Conservation (phyloP, 75 land plant genomes). For the Larix kaempferi region DNA sequence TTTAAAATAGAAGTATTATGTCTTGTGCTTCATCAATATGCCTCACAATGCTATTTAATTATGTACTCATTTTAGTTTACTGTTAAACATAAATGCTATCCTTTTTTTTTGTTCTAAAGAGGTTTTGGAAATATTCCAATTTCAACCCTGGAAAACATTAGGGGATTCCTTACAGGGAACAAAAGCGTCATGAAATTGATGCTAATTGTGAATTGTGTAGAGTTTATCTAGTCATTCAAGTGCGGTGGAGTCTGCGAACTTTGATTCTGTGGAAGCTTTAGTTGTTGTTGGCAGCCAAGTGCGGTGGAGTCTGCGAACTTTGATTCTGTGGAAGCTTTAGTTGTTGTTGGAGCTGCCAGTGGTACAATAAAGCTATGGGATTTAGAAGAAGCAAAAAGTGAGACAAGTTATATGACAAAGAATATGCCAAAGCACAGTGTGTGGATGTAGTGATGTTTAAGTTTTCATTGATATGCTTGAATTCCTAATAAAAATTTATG, state of each 20-base stretch:
- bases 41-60: neutral
- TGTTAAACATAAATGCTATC: neutral
- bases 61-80: neutral
- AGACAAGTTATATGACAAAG: neutral
- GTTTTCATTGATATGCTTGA: neutral
- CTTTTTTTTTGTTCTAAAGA: neutral
- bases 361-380: slow-evolving; percentile 94
- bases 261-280: slow-evolving; percentile 84
- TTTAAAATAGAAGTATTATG: neutral
- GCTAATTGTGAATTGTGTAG: slow-evolving; percentile 33
- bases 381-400: slow-evolving; percentile 86
- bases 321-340: no score
- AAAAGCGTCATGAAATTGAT: neutral
- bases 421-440: neutral
- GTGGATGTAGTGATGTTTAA: neutral
- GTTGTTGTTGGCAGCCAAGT: no score
- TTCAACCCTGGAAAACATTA: no score
- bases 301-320: no score
- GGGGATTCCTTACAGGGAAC: no score
- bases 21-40: neutral
- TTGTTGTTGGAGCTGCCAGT: slow-evolving; percentile 87
- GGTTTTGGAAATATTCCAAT: no score
- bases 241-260: slow-evolving; percentile 82
- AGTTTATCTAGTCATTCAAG: slow-evolving; percentile 87
- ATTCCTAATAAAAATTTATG: neutral